Evolutionary conservation across 148 eudicot genomes (phyloP), one percentile per base, ranked within the genome.

Genomic region (Cornus controversa): DNA sequence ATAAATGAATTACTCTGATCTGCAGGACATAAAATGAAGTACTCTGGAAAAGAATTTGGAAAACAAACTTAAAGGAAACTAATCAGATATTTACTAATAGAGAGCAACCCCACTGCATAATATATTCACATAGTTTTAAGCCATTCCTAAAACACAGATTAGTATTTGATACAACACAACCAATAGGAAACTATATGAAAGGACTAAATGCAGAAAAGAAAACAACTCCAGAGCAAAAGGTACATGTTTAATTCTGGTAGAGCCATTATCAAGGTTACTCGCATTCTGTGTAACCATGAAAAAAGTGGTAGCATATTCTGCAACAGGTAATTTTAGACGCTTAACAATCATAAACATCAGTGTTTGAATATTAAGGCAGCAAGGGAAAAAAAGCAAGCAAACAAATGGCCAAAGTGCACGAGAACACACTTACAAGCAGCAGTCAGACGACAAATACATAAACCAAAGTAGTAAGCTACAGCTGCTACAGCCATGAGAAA

Each of bases 21-120:
- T 72, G 75, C 65, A 54, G 29, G 14, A 72, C 65, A 72, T 27
- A 54, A 24, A 27, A 28, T 53, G 25, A 53, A 72, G 24, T 23
- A 70, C 31, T 70, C 8, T 23, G 0, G 7, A 4, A 24, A 18
- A 42, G 31, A 6, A 47, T 7, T 26, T 4, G 3, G 22, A 20
- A 60, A 14, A 9, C 29, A 69, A 69, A 37, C 29, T 4, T 16
- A 69, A 69, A 34, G 5, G 25, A 69, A 69, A 69, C 50, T 34
- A 20, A 60, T n/a, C 24, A 6, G 64, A 60, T 3, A 60, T 60
- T 20, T 18, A 22, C 9, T n/a, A 60, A 60, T 22, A n/a, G 24
- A n/a, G 9, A n/a, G 64, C 23, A 60, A 20, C 13, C 24, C 64
- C 25, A 22, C 24, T 22, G 20, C 23, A 18, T 6, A 20, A 60